Base-by-base conservation (phyloP, 441 rosid genomes). In the Pelargonium australe region DNA sequence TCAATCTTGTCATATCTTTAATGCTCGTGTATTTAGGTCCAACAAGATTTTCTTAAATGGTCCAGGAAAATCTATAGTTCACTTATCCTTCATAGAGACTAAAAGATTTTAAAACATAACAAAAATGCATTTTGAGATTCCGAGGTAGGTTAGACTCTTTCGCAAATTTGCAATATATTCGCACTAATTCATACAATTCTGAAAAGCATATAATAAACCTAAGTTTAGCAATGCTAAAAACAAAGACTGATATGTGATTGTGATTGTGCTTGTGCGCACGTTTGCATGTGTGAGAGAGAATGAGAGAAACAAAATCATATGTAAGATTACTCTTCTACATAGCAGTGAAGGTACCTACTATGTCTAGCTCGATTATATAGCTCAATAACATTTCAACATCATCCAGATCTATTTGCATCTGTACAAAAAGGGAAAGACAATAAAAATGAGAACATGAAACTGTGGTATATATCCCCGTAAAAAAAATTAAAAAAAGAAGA, bases 351-450 rank as follows among this genome's bases (percentile, higher is more conserved):
- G 66, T 60, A 73, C 84, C 73, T 80, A 94, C 99, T 79, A 78
- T 81, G 75, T 94, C 99, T 45, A 94, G 88, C 75, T 78, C 77
- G 81, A 86, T 80, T 44, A 88, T 75, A 72, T 55, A 73, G 70
- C 69, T 74, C 76, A 86, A 74, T 64, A 87, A 76, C 70, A 73
- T 81, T 64, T 86, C 86, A 66, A 82, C 80, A 68, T 83, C 82
- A 72, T 85, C 88, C 64, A 91, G 87, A 80, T 84, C 91, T 79
- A 75, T 69, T 75, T 82, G 85, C 83, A 94, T 84, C 99, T 94
- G 88, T 65, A 64, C 64, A 55, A 16, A 16, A 55, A 7, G 10
- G 20, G 20, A 16, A 16, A 70, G 70, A 63, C 74, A 68, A 75
- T 66, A 28, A 80, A 77, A 67, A 41, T 37, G 37, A 70, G 69